Conservation (phyloP, 352 stramenopile genomes). For the Pythium aristosporum region DNA sequence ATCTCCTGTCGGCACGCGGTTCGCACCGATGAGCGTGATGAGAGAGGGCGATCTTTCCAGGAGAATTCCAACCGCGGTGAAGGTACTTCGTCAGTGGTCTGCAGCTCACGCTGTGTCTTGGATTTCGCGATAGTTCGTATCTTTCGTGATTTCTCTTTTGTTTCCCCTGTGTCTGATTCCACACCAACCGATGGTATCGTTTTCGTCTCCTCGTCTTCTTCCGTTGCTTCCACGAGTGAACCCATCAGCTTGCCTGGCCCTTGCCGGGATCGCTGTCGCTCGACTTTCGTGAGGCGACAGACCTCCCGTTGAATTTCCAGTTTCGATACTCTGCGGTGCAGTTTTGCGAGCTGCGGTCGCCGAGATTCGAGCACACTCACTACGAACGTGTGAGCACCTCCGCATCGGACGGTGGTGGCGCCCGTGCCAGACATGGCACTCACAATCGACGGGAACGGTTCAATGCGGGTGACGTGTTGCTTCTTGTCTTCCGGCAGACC, state of each 20-base stretch:
- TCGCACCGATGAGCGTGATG: constrained; percentile 48
- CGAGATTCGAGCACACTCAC: constrained; percentile 62
- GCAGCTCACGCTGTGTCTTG: not conserved
- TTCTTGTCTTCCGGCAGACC: constrained; percentile 47
- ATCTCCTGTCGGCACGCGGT: constrained; percentile 50
- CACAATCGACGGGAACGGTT: constrained; percentile 46
- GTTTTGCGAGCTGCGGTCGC: constrained; percentile 39
- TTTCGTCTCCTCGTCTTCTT: constrained; percentile 3
- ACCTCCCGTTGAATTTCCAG: constrained; percentile 33
- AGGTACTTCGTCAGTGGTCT: not conserved
- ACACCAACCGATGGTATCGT: not conserved
- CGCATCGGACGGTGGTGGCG: constrained; percentile 53
- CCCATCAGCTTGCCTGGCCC: not conserved
- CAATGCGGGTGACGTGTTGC: constrained; percentile 30
- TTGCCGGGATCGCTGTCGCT: constrained; percentile 22
- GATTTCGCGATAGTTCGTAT: not conserved
- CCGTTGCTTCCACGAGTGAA: not conserved
- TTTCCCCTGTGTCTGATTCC: not conserved
- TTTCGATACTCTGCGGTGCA: constrained; percentile 38
- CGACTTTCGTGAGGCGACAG: constrained; percentile 20
- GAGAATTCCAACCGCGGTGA: constrained; percentile 23
- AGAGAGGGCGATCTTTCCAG: constrained; percentile 50
- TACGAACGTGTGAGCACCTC: constrained; percentile 61
- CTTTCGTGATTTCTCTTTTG: constrained; percentile 1
- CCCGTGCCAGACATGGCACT: constrained; percentile 54